A percentile compares a stretch with the other conserved stretches of the same genome.
phyloP scores from a whole-genome alignment of 257 asterid species.

The Striga asiatica region DNA sequence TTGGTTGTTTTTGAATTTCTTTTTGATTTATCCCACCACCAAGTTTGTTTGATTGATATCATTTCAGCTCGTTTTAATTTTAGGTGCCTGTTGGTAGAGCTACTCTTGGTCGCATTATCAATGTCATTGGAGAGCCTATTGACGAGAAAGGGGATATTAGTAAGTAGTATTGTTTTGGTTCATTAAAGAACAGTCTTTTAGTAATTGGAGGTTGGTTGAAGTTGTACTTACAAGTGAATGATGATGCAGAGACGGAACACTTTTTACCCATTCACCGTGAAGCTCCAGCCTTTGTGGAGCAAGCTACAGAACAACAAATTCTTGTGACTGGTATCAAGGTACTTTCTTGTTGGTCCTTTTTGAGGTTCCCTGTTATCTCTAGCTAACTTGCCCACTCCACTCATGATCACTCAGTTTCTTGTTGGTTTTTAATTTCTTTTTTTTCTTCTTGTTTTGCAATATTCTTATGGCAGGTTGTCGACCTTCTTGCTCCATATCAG shows the following conservation, averaged over 20 bases:
- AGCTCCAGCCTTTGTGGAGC: conserved; percentile 87
- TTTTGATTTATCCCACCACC: too few relatives aligned
- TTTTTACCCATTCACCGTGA: conserved; percentile 84
- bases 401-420: background rate
- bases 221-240: conserved; percentile 1
- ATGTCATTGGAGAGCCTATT: conserved; percentile 92
- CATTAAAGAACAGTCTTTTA: background rate
- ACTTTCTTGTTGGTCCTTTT: background rate
- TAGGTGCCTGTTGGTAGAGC: conserved; percentile 97
- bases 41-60: too few relatives aligned
- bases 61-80: background rate
- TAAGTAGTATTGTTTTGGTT: conserved; percentile 29
- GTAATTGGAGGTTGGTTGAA: background rate
- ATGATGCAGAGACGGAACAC: conserved; percentile 66
- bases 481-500: conserved; percentile 93
- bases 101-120: conserved; percentile 87
- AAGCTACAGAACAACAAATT: conserved; percentile 77
- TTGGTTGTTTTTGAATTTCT: background rate
- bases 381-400: too few relatives aligned
- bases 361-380: background rate
- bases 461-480: conserved; percentile 81
- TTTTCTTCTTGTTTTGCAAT: background rate
- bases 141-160: conserved; percentile 71
- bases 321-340: conserved; percentile 90
- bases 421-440: background rate